Evolutionary conservation across 306 rosid genomes (phyloP), one percentile per base, ranked within the genome.

Genomic region (Vigna angularis): DNA sequence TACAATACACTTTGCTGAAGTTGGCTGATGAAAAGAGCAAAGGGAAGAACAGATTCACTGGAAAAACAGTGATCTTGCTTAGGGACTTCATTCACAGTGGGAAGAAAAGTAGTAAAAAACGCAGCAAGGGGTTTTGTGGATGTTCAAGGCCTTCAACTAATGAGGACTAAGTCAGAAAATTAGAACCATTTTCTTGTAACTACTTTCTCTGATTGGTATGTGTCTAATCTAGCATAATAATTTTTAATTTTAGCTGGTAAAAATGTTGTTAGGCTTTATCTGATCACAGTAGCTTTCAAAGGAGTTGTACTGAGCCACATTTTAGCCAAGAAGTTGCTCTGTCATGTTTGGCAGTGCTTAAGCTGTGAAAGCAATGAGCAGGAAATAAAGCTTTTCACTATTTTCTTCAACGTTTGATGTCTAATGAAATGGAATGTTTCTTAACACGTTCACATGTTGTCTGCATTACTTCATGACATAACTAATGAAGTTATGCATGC

Each of bases 81-180:
- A 87, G 89, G 82, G 91, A 96, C 71, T 93, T 96, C 22, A 90
- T 96, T 77, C 85, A 87, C 82, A 88, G 53, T 56, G 89, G 91
- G 34, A 81, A 85, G 86, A 91, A 75, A 75, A 84, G 73, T 50
- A 78, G 78, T 26, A 89, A 85, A 73, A 88, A 81, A 86, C 85
- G 84, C 64, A 87, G 38, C 66, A 96, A 90, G 81, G 76, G 94
- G 42, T 84, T 87, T 62, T 87, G 98, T 80, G 98, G 94, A 73
- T 91, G 93, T 79, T 64, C 90, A 68, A 90, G 85, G 88, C 90
- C 98, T 47, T 67, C 89, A 34, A 82, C 90, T 36, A 78, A 81
- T 28, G 98, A 86, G 71, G 94, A 91, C 26, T 96, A 82, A 88
- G 79, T 74, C 55, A 66, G 77, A 32, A 55, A 58, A 64, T 70